phyloP scores from a whole-genome alignment of 2,329 filamentous ascomycete genomes.

The Beauveria rudraprayagi region DNA sequence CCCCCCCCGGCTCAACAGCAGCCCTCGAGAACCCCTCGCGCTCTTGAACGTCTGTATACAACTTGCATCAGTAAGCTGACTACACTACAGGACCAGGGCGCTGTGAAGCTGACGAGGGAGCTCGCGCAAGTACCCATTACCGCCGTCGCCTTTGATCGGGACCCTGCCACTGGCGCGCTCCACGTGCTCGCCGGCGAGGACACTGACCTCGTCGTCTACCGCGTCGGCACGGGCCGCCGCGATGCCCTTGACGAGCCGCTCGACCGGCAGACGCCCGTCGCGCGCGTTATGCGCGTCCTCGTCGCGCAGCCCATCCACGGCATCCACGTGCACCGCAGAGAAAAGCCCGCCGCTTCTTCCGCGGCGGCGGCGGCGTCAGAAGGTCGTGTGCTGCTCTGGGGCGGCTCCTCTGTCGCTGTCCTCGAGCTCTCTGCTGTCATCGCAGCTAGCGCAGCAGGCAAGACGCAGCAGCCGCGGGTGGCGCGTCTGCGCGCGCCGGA shows the following conservation, averaged over 20 bases:
- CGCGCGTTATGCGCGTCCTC: conserved; percentile 48
- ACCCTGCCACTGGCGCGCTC: conserved; percentile 7
- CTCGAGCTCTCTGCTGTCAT: not conserved
- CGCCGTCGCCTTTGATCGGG: conserved; percentile 45
- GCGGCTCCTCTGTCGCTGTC: conserved; percentile 49
- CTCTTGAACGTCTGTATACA: not conserved
- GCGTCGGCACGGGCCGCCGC: conserved; percentile 25
- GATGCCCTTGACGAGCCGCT: conserved; percentile 15
- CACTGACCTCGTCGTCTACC: conserved; percentile 47
- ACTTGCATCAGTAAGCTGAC: not conserved
- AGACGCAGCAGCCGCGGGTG: not conserved
- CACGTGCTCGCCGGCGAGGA: conserved; percentile 52
- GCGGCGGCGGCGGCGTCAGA: no score
- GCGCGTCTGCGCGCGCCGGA: conserved; percentile 49
- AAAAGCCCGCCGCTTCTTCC: not conserved
- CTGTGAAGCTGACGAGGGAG: conserved; percentile 22
- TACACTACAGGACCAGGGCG: not conserved
- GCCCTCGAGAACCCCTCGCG: no score
- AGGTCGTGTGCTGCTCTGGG: conserved; percentile 56
- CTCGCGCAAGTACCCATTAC: conserved; percentile 49
- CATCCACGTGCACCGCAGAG: conserved; percentile 38
- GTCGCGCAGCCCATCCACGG: conserved; percentile 66
- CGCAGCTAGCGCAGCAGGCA: not conserved
- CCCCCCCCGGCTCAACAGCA: not conserved
- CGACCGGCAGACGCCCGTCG: conserved; percentile 17